Evolutionary conservation across 257 asterid species (phyloP).

Genomic region (Paulownia fortunei): DNA sequence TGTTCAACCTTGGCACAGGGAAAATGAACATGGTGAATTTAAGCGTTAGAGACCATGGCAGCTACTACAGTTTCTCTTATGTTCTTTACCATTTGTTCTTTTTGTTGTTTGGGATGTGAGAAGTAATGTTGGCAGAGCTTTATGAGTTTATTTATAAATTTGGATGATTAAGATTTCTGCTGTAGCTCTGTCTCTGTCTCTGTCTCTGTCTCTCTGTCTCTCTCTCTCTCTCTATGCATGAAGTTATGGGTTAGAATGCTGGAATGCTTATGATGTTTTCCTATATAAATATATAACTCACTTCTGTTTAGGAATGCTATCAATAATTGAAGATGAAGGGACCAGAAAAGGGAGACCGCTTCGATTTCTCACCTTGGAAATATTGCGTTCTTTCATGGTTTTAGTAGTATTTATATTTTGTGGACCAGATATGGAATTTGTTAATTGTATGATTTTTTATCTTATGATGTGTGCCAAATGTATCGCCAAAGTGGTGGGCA

Average conservation of each 20-base stretch:
- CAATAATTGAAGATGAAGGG: no score
- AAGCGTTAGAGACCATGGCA: constrained; percentile 16
- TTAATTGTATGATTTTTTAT: background rate
- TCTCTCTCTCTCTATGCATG: no score
- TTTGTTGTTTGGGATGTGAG: constrained; percentile 14
- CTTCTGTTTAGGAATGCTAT: no score
- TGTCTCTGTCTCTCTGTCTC: no score
- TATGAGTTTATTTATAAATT: background rate
- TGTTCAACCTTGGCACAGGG: constrained; percentile 19
- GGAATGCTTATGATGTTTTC: background rate
- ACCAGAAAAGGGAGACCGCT: no score
- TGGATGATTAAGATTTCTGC: background rate
- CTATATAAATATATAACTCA: no score
- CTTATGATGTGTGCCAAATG: background rate
- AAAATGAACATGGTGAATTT: constrained; percentile 18
- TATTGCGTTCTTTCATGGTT: background rate
- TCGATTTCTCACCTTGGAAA: background rate
- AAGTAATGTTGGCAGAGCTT: background rate
- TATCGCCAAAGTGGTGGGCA: no score
- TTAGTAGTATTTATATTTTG: background rate
- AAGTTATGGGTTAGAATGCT: background rate
- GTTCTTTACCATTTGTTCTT: background rate
- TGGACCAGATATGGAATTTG: background rate
- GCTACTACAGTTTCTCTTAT: background rate
- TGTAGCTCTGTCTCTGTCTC: background rate